Percentiles rank a stretch among this genome's conserved stretches.
Conservation (phyloP, 345 rosid species). For the Salix udensis region DNA sequence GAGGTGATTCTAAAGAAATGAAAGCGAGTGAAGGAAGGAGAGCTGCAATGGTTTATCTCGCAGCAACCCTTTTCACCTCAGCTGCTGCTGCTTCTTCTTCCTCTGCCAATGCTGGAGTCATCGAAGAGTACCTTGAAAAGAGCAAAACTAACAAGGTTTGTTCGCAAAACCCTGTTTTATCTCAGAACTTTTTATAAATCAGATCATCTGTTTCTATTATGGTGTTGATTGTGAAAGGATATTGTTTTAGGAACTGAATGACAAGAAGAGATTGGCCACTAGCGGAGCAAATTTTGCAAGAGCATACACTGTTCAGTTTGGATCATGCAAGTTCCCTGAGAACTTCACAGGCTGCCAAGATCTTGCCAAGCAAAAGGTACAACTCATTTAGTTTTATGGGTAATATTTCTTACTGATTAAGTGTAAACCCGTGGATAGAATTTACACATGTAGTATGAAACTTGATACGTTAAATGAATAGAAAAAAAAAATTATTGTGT, state of each 20-base stretch:
- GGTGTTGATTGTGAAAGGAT: neutral
- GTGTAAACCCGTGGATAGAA: too few species aligned
- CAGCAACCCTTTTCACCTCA: slow-evolving; percentile 68
- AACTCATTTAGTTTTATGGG: neutral
- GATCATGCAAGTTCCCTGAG: slow-evolving; percentile 94
- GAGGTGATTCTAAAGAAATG: slow-evolving; percentile 29
- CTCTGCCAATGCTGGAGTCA: slow-evolving; percentile 77
- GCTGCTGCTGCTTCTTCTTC: slow-evolving; percentile 56
- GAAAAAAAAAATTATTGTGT: too few species aligned
- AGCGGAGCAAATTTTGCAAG: slow-evolving; percentile 96
- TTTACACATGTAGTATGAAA: too few species aligned
- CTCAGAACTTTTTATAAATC: neutral
- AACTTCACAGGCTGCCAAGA: slow-evolving; percentile 99
- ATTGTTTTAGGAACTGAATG: slow-evolving; percentile 71
- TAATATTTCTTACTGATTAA: neutral
- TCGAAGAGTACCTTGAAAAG: slow-evolving; percentile 93
- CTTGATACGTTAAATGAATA: too few species aligned
- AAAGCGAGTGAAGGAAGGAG: slow-evolving; percentile 55
- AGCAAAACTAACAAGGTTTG: slow-evolving; percentile 93
- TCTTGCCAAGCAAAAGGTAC: slow-evolving; percentile 96
- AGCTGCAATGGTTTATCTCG: slow-evolving; percentile 61
- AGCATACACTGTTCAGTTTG: slow-evolving; percentile 89
- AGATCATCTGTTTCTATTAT: neutral
- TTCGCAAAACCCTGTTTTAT: neutral
- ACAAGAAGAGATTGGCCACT: slow-evolving; percentile 92